phyloP scores from a whole-genome alignment of 306 rosid genomes.

The Spatholobus suberectus region DNA sequence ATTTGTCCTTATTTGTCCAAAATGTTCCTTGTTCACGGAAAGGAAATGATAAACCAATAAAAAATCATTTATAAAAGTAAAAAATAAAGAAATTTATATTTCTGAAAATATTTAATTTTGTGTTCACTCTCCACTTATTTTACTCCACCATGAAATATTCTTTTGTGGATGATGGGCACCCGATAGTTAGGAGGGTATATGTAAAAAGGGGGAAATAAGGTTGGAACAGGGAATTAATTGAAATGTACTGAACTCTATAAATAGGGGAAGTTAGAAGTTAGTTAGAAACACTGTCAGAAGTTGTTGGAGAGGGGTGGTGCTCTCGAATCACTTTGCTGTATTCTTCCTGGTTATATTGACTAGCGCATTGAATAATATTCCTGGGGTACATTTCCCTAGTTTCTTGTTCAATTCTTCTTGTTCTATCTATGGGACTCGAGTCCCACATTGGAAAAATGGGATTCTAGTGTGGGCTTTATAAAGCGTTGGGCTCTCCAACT shows the following conservation, averaged over 20 bases:
- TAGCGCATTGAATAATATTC: neutral
- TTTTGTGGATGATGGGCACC: neutral
- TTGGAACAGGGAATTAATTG: neutral
- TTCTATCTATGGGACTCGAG: neutral
- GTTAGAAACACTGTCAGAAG: neutral
- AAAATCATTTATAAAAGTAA: neutral
- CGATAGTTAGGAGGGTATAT: neutral
- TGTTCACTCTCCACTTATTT: neutral
- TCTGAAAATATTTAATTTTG: neutral
- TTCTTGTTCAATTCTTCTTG: neutral
- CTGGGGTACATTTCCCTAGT: neutral
- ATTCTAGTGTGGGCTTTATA: neutral
- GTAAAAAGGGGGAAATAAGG: neutral
- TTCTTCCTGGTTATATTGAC: neutral
- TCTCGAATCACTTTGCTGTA: neutral
- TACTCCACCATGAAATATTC: neutral
- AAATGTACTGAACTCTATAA: neutral
- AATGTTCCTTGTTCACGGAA: neutral
- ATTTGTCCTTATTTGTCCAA: neutral
- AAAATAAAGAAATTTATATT: neutral
- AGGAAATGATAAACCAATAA: neutral
- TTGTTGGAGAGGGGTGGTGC: neutral
- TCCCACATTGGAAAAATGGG: neutral
- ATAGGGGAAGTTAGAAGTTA: neutral
- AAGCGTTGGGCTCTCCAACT: neutral